Percentiles rank a stretch among this genome's conserved stretches.
phyloP scores from a whole-genome alignment of 2,329 filamentous ascomycete genomes.

The Botrytis aclada region DNA sequence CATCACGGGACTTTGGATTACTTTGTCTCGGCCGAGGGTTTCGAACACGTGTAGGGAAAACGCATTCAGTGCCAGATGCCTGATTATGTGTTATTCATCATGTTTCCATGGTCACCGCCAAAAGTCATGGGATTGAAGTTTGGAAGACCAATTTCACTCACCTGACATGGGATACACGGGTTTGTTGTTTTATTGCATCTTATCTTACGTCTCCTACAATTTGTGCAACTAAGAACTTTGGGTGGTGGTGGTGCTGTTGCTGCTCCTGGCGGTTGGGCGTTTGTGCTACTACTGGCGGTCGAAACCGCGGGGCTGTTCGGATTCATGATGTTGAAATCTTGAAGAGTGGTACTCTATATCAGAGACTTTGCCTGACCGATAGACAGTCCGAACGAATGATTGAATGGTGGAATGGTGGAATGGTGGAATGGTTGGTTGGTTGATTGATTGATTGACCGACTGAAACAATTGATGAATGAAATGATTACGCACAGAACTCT shows the following conservation, averaged over 20 bases:
- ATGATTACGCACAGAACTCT: not conserved
- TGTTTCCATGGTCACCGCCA: too few relatives aligned
- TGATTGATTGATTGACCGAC: not conserved
- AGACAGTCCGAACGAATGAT: not conserved
- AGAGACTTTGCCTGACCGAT: not conserved
- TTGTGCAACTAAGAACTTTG: slow-evolving; percentile 21
- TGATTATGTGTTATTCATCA: not conserved
- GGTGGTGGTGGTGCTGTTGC: not conserved
- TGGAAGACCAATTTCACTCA: not conserved
- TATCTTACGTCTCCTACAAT: slow-evolving; percentile 20
- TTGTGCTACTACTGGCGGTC: not conserved
- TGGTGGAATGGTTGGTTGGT: too few relatives aligned
- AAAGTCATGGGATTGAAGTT: not conserved
- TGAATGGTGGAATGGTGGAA: not conserved
- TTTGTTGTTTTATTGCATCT: slow-evolving; percentile 19
- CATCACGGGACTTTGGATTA: slow-evolving; percentile 18
- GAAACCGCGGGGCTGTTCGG: not conserved
- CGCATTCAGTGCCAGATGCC: slow-evolving; percentile 14
- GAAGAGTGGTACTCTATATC: not conserved
- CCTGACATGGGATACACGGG: slow-evolving; percentile 20
- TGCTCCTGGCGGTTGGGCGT: not conserved
- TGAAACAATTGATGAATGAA: not conserved
- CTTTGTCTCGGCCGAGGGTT: slow-evolving; percentile 5
- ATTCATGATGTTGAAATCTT: slow-evolving; percentile 3
- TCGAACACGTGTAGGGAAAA: slow-evolving; percentile 18